Conservation (phyloP, 1,284 basidiomycete genomes). For the Irpex rosettiformis region DNA sequence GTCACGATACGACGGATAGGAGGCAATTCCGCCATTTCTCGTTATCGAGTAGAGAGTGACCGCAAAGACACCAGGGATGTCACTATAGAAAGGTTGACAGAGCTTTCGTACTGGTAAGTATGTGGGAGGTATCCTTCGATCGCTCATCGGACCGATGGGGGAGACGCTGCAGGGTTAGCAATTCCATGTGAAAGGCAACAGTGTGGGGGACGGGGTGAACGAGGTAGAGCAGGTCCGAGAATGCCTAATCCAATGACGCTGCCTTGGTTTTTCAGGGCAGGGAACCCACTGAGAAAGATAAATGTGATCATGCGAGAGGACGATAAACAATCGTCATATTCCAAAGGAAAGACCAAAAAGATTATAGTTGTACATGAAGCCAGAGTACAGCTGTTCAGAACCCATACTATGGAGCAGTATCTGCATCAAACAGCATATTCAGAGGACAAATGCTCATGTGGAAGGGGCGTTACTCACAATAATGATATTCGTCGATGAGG, state of each 20-base stretch:
- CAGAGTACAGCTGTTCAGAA: not conserved
- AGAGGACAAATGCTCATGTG: too few relatives aligned
- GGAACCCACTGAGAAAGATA: not conserved
- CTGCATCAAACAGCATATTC: slow-evolving; percentile 17
- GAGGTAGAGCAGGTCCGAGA: not conserved
- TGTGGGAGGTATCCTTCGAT: not conserved
- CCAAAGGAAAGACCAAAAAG: not conserved
- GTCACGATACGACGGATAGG: slow-evolving; percentile 49
- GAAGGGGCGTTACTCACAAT: slow-evolving; percentile 61
- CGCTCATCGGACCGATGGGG: not conserved
- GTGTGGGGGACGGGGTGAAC: too few relatives aligned
- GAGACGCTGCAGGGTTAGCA: too few relatives aligned
- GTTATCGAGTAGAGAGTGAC: not conserved
- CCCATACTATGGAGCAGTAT: slow-evolving; percentile 35
- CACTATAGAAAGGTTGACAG: too few relatives aligned
- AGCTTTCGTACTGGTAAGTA: not conserved
- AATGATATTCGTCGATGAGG: slow-evolving; percentile 93
- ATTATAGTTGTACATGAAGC: slow-evolving; percentile 1
- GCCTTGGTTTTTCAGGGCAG: not conserved
- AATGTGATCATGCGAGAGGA: not conserved
- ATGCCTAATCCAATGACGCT: not conserved
- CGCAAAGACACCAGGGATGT: not conserved
- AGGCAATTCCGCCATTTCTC: slow-evolving; percentile 10
- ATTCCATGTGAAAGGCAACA: not conserved
- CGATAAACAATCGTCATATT: not conserved